Evolutionary conservation across 2,329 filamentous ascomycete genomes (phyloP).

Genomic region (Rhynchosporium agropyri): DNA sequence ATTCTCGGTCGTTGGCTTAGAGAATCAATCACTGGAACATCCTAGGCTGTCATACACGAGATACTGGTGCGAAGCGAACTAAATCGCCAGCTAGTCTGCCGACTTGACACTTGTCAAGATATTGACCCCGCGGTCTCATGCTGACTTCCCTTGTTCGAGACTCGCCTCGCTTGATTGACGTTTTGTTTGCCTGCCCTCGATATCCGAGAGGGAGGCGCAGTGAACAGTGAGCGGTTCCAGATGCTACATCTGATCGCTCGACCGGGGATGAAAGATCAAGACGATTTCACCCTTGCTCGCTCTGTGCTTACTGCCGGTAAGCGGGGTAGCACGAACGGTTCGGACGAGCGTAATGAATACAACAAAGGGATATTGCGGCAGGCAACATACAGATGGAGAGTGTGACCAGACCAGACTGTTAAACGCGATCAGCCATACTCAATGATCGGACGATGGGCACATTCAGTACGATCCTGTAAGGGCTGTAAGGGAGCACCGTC

Average conservation of each 20-base stretch:
- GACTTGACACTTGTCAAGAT: neutral
- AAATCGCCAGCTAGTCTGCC: neutral
- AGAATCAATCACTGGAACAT: neutral
- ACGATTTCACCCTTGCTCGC: neutral
- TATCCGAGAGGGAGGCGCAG: slow-evolving; percentile 16
- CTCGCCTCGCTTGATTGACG: neutral
- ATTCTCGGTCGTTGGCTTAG: neutral
- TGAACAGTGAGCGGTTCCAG: slow-evolving; percentile 16
- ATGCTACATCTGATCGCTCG: slow-evolving; percentile 17
- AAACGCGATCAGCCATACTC: neutral
- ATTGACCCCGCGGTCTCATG: slow-evolving; percentile 12
- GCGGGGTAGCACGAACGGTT: slow-evolving; percentile 11
- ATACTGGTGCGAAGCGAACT: too few species aligned
- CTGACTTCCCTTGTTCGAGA: neutral
- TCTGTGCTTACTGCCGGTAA: neutral
- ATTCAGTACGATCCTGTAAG: too few species aligned
- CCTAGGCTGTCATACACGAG: too few species aligned
- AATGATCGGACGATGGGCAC: neutral
- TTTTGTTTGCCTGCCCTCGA: neutral
- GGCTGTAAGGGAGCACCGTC: too few species aligned
- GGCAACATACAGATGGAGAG: slow-evolving; percentile 12
- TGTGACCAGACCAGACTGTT: neutral
- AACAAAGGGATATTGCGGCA: neutral
- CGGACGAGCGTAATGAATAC: neutral
- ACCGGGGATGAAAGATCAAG: slow-evolving; percentile 10